Base-by-base conservation (phyloP, 495 filamentous ascomycete species). In the Lichenothelia convexa region DNA sequence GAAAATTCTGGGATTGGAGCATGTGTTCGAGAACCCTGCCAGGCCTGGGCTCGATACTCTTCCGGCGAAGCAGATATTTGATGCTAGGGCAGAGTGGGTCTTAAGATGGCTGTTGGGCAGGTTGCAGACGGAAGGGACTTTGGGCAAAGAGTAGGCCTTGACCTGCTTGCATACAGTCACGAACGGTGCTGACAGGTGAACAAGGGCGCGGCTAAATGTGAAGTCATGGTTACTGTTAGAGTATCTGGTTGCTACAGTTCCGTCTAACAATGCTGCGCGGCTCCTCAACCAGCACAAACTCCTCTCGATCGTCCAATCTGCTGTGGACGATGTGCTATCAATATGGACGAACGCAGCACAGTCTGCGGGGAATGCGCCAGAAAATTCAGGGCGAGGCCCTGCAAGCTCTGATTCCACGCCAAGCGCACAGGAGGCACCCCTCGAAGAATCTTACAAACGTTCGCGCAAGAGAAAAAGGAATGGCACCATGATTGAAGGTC, bases 61-160 rank as follows among this genome's bases (percentile, higher is more conserved):
- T 27, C 9, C 17, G 9, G 19, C 27, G 40, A 43, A 32, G 36
- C 45, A 20, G 17, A 23, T 23, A 21, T 21, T 30, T 35, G 40
- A 45, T 39, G 50, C 43, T 16, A 66, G 72, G 53, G 67, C 73
- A 43, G 73, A 79, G 53, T 80, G 73, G 73, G 59, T 75, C 5
- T 50, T 78, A 18, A 61, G 66, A 43, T 82, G 77, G 77, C 50
- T 80, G 18, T 58, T 80, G 42, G 75, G 73, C 48, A 72, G 64
- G 44, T 39, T 78, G 12, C 61, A 68, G 33, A 46, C 52, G 16
- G 48, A 49, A 13, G 44, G 41, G 17, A 41, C n/a, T n/a, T n/a
- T n/a, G n/a, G n/a, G n/a, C n/a, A n/a, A n/a, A n/a, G n/a, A n/a
- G n/a, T n/a, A n/a, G n/a, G n/a, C n/a, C n/a, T n/a, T n/a, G n/a